A percentile compares a stretch with the other conserved stretches of the same genome.
phyloP scores from a whole-genome alignment of 768 basidiomycete genomes.

The Pleurotus sapidus region DNA sequence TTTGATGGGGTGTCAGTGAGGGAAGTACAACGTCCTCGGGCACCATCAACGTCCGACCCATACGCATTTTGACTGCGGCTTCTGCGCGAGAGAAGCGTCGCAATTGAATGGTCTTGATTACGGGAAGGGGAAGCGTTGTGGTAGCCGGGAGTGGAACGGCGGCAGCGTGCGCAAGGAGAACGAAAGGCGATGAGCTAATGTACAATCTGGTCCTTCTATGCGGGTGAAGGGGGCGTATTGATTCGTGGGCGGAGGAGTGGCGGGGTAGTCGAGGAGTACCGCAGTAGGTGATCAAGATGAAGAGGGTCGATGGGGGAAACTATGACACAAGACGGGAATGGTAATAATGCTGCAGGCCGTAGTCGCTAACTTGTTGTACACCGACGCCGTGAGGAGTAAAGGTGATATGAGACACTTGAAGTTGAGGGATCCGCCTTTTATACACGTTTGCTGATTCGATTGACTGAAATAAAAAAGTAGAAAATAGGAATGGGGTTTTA shows the following conservation, averaged over 20 bases:
- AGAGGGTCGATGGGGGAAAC: not conserved
- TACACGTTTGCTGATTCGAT: conserved; percentile 9
- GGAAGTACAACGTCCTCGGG: not conserved
- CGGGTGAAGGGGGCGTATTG: not conserved
- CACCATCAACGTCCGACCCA: not conserved
- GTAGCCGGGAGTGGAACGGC: not conserved
- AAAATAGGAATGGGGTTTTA: not conserved
- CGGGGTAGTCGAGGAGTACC: not conserved
- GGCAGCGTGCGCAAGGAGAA: not conserved
- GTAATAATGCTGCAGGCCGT: conserved; percentile 5
- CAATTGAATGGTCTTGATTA: not conserved
- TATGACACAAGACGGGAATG: conserved; percentile 1
- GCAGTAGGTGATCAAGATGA: not conserved
- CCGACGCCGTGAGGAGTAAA: not conserved
- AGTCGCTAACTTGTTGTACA: conserved; percentile 4
- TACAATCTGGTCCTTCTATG: not conserved
- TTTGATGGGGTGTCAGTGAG: not conserved
- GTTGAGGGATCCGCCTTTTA: conserved; percentile 8
- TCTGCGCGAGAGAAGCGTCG: not conserved
- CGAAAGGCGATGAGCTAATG: conserved; percentile 1
- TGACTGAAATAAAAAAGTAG: not conserved
- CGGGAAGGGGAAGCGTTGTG: not conserved
- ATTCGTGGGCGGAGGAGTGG: not conserved
- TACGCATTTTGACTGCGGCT: not conserved
- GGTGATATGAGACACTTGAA: conserved; percentile 8